Evolutionary conservation across 441 rosid genomes (phyloP), one percentile per base, ranked within the genome.

Genomic region (Adansonia gregorii): DNA sequence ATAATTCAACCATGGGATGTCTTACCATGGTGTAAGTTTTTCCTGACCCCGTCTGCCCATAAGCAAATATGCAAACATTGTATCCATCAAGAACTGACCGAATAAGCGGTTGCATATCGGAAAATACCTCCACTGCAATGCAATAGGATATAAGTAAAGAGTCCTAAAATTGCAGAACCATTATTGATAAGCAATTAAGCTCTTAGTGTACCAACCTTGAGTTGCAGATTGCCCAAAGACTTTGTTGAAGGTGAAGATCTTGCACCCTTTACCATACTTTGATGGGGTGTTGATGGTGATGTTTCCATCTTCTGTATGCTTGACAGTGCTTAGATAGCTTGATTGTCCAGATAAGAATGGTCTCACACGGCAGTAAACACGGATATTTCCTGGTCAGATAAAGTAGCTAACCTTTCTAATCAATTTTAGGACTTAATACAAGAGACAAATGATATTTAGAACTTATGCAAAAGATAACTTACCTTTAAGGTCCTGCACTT

Each of bases 401-500:
- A 43, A 85, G 74, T 54, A 83, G 48, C 66, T 60, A 49, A 70
- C 12, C 27, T 58, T 54, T 67, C 45, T 41, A 79, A 76, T 69
- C 64, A 59, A 43, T 31, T 64, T 24, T 56, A 79, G 52, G 68
- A 72, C 48, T 27, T 24, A 60, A n/a, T 9, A 72, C n/a, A 35
- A 19, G 46, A 73, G 72, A 66, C 22, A 19, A n/a, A 43, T n/a
- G 43, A 80, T 64, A 51, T 61, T 14, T 19, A 22, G 60, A 71
- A 39, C 67, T 75, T 48, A 55, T 8, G 51, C 31, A 72, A 72
- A 60, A 20, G 11, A 35, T 51, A 63, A 71, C 84, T 76, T 77
- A 90, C 99, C 99, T 85, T 93, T 96, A 74, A 96, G 99, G 78
- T 96, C 99, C 78, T 91, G 95, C 75, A 91, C 91, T 80, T 88